Evolutionary conservation across 768 basidiomycete genomes (phyloP).

Genomic region (Mycena polygramma): DNA sequence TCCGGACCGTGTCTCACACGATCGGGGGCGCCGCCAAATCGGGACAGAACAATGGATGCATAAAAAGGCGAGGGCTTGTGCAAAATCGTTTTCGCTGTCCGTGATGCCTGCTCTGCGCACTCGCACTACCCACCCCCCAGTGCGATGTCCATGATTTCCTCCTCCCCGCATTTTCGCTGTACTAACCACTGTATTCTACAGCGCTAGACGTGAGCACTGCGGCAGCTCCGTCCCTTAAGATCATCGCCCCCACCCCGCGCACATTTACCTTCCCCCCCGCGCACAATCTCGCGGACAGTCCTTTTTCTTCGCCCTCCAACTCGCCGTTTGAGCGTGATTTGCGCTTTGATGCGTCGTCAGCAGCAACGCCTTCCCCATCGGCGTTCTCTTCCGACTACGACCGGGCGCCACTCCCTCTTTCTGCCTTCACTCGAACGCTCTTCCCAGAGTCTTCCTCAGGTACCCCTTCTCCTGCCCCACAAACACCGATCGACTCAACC

Average conservation of each 20-base stretch:
- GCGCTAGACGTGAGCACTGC: constrained; percentile 9
- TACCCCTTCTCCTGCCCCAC: background rate
- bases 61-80: background rate
- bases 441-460: background rate
- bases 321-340: constrained; percentile 76
- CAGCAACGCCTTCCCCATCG: constrained; percentile 9
- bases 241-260: constrained; percentile 75
- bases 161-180: constrained; percentile 42
- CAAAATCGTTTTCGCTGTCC: background rate
- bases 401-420: constrained; percentile 36
- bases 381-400: constrained; percentile 53
- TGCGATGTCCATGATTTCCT: constrained; percentile 32
- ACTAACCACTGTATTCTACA: constrained; percentile 11
- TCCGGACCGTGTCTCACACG: background rate
- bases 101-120: constrained; percentile 84
- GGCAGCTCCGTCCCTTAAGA: constrained; percentile 18
- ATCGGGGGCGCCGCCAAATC: background rate
- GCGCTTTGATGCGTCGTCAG: constrained; percentile 66
- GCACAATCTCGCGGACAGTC: constrained; percentile 75
- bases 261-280: constrained; percentile 75
- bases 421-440: background rate
- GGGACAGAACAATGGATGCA: background rate
- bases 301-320: constrained; percentile 72
- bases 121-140: constrained; percentile 63
- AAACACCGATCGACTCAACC: background rate